Percentiles rank a stretch among this genome's conserved stretches.
These are phyloP conservation scores for Eucalyptus regnans DNA, from an alignment of 345 rosid species.

Conservation along the genomic window DNA sequence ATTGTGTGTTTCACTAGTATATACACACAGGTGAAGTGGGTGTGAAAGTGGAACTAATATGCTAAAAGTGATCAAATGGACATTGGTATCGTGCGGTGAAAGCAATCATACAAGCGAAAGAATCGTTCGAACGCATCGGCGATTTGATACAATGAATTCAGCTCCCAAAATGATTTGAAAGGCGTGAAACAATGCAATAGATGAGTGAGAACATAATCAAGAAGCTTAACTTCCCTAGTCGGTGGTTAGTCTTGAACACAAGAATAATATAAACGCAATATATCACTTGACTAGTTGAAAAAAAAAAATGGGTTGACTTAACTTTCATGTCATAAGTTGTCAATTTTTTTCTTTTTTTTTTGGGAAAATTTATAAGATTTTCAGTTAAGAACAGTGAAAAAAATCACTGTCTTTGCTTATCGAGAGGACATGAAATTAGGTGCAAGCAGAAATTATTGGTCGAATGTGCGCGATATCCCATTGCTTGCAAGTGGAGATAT, in stretches of 20 bases:
- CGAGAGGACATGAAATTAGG: background rate
- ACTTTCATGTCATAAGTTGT: background rate
- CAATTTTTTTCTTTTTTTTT: background rate
- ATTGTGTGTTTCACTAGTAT: background rate
- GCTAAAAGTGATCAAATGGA: background rate
- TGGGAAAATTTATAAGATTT: background rate
- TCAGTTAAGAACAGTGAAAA: background rate
- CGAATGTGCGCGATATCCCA: background rate
- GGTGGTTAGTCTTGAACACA: background rate
- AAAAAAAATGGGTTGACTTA: background rate
- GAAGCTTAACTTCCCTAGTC: background rate
- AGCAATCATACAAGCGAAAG: background rate
- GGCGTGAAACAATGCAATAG: accelerated
- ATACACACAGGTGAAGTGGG: background rate
- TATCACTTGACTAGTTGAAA: background rate
- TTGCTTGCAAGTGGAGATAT: background rate
- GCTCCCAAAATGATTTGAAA: background rate
- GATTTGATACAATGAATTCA: background rate
- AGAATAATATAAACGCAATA: background rate
- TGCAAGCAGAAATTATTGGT: background rate
- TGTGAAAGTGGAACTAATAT: background rate
- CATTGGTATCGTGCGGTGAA: background rate
- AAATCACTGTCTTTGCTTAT: background rate
- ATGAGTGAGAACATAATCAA: background rate
- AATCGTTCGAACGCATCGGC: background rate